These are phyloP conservation scores for Ogataea nonfermentans DNA, from an alignment of 805 yeast genomes.

Conservation along the genomic window DNA sequence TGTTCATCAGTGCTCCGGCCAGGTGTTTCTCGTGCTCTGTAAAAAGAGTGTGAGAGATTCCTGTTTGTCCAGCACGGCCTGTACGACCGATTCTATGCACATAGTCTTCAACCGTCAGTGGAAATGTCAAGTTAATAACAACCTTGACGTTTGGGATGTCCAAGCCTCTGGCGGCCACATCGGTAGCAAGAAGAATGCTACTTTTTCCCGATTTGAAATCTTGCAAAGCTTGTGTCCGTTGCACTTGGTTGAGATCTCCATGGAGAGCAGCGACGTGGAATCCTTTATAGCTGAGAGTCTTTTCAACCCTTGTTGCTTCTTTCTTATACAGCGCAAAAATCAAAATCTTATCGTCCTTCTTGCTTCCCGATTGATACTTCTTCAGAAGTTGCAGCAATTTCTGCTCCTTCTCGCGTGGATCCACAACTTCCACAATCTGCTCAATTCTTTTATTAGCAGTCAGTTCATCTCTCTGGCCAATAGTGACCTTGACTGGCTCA, in stretches of 20 bases:
- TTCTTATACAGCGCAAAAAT: constrained; percentile 95
- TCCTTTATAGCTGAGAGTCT: constrained; percentile 66
- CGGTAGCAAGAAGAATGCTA: constrained; percentile 86
- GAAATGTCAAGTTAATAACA: constrained; percentile 93
- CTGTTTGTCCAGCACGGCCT: constrained; percentile 95
- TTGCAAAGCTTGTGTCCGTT: constrained; percentile 83
- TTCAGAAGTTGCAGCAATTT: constrained; percentile 68
- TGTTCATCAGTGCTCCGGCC: constrained; percentile 90
- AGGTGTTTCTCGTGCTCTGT: constrained; percentile 96
- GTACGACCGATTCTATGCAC: constrained; percentile 98
- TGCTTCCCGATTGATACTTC: constrained; percentile 66
- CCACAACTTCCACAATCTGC: constrained; percentile 91
- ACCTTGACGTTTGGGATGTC: constrained; percentile 97
- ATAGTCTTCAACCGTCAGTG: constrained; percentile 93
- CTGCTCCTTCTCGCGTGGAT: constrained; percentile 75
- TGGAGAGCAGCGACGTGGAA: constrained; percentile 89
- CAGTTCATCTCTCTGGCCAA: constrained; percentile 93
- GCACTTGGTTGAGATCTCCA: constrained; percentile 91
- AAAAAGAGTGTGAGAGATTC: constrained; percentile 91
- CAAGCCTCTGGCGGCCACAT: constrained; percentile 96
- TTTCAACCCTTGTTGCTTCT: constrained; percentile 91
- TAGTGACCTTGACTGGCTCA: constrained; percentile 81
- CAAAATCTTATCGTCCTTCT: constrained; percentile 74
- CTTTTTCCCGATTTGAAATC: constrained; percentile 80
- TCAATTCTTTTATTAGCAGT: constrained; percentile 92